A percentile compares a stretch with the other conserved stretches of the same genome.
phyloP scores from a whole-genome alignment of 192 early-diverging fungal genomes.

The Gonapodya prolifera region DNA sequence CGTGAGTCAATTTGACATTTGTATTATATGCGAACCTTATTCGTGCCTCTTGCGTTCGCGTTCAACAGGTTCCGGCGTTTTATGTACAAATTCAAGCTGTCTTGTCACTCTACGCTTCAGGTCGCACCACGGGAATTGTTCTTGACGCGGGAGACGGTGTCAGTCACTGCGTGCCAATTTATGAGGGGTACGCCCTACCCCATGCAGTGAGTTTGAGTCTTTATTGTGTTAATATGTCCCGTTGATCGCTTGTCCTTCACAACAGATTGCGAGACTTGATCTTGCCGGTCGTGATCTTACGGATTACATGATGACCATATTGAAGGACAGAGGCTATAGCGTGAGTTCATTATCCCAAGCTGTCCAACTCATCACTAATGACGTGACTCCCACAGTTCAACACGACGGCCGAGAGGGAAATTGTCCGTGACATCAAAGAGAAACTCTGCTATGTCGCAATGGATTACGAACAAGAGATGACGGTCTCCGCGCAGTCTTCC shows the following conservation, averaged over 20 bases:
- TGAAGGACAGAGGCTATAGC: constrained; percentile 95
- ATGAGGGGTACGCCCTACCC: constrained; percentile 41
- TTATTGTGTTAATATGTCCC: not conserved
- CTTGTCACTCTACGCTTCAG: constrained; percentile 90
- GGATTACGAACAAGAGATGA: constrained; percentile 92
- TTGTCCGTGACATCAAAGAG: constrained; percentile 97
- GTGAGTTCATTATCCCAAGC: too few species aligned
- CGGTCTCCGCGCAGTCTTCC: constrained; percentile 79
- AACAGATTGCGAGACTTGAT: constrained; percentile 78
- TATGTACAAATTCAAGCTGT: constrained; percentile 97
- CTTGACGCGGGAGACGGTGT: constrained; percentile 98
- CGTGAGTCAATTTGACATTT: constrained; percentile 18
- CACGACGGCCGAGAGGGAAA: constrained; percentile 94
- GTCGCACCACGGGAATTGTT: constrained; percentile 97
- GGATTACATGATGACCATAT: constrained; percentile 83
- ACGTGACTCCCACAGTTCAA: constrained; percentile 50
- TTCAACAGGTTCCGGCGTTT: constrained; percentile 72
- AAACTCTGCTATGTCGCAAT: constrained; percentile 99
- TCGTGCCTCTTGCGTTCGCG: too few species aligned
- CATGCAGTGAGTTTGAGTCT: constrained; percentile 3
- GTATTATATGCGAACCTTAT: not conserved
- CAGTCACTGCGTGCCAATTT: constrained; percentile 86
- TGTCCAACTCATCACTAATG: too few species aligned
- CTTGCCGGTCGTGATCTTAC: constrained; percentile 96
- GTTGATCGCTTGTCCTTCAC: not conserved